Percentiles rank a stretch among this genome's conserved stretches.
These are phyloP conservation scores for Stagonosporopsis tanaceti DNA, from an alignment of 2,329 filamentous ascomycete genomes.

Conservation along the genomic window DNA sequence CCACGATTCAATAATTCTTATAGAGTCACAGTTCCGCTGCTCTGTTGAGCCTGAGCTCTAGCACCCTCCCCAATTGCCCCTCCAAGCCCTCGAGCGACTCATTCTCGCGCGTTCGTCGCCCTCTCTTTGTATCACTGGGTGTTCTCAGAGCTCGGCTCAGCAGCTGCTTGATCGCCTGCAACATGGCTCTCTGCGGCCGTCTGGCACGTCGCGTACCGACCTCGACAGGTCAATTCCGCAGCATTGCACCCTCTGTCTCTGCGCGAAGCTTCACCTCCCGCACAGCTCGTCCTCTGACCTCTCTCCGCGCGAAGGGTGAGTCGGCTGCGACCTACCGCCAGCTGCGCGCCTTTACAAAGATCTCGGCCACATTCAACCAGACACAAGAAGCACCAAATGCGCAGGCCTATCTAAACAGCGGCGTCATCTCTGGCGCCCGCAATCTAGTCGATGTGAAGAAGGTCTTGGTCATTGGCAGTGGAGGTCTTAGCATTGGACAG, in stretches of 20 bases:
- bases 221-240: slow-evolving; percentile 45
- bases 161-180: slow-evolving; percentile 42
- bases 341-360: slow-evolving; percentile 50
- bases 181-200: slow-evolving; percentile 53
- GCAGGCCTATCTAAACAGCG: slow-evolving; percentile 88
- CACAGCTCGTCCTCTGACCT: slow-evolving; percentile 42
- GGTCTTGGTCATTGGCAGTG: slow-evolving; percentile 93
- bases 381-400: slow-evolving; percentile 78
- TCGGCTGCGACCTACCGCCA: slow-evolving; percentile 45
- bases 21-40: slow-evolving; percentile 39
- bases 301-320: slow-evolving; percentile 41
- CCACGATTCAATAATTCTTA: slow-evolving; percentile 43
- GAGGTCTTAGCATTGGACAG: slow-evolving; percentile 95
- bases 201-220: slow-evolving; percentile 52
- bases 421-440: slow-evolving; percentile 78
- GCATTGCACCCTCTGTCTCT: slow-evolving; percentile 37
- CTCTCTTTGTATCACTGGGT: slow-evolving; percentile 21
- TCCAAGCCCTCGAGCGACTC: slow-evolving; percentile 28
- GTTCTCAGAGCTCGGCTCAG: slow-evolving; percentile 42
- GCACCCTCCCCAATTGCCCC: slow-evolving; percentile 40
- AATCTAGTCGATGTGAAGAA: slow-evolving; percentile 92
- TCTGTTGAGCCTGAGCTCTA: slow-evolving; percentile 41
- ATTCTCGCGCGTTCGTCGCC: slow-evolving; percentile 30
- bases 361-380: slow-evolving; percentile 47
- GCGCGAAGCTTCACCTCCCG: slow-evolving; percentile 45